Evolutionary conservation across 345 rosid genomes (phyloP).

Genomic region (Theobroma cacao): DNA sequence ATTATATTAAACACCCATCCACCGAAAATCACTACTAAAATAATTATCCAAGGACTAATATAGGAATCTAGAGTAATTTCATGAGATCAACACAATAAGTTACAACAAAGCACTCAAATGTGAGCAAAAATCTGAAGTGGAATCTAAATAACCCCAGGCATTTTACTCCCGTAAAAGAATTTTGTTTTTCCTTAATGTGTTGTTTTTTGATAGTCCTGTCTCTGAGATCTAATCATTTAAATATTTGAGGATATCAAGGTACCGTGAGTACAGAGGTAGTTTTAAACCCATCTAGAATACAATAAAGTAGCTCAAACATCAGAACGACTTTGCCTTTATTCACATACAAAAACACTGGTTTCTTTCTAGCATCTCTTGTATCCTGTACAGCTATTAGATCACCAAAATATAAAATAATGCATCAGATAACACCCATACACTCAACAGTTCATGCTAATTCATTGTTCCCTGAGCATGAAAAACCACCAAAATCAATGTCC

Average conservation of each 20-base stretch:
- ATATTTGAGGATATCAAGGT: background rate
- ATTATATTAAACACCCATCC: background rate
- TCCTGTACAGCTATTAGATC: background rate
- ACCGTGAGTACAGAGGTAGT: background rate
- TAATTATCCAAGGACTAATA: no score
- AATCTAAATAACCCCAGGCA: background rate
- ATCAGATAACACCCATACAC: background rate
- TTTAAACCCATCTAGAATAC: background rate
- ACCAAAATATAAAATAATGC: background rate
- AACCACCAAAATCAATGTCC: background rate
- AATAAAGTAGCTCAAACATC: background rate
- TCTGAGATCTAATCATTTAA: background rate
- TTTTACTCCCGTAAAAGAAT: background rate
- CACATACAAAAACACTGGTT: background rate
- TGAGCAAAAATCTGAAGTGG: background rate
- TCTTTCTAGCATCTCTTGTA: background rate
- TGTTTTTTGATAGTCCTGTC: background rate
- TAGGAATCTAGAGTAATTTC: background rate
- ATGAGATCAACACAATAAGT: background rate
- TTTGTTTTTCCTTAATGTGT: background rate
- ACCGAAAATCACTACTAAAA: background rate
- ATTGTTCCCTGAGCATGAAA: background rate
- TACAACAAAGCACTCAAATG: background rate
- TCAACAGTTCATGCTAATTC: background rate
- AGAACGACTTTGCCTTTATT: background rate